Evolutionary conservation across 495 filamentous ascomycete genomes (phyloP), one percentile per base, ranked within the genome.

Genomic region (Penicillium tannophilum): DNA sequence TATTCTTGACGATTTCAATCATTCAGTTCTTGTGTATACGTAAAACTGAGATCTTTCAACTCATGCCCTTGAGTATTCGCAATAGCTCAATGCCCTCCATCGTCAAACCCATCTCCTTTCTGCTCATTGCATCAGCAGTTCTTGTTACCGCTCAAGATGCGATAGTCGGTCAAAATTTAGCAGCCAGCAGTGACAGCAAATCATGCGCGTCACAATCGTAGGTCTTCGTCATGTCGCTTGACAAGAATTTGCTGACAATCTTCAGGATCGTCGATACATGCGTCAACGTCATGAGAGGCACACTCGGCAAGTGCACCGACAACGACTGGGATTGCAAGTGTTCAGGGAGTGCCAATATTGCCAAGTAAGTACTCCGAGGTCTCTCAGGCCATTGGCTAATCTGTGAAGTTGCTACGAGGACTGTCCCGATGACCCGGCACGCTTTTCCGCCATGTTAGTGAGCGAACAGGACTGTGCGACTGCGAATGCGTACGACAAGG

Each of bases 261-360:
- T 52, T 11, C 17, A 70, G 67, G 7, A 7, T 67, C 8, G 67
- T 70, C 26, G 60, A 67, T 23, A 26, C 41, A 55, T 70, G 67
- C 35, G 57, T 67, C 2, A 10, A 39, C 5, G 48, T 43, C 10
- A 67, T 70, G 67, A 56, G 60, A 31, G 31, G 24, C 1, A 42
- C 42, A 5, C 59, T 70, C 19, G 24, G 20, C 1, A 61, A 60
- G 20, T 70, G 67, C 23, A 10, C 55, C 6, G 4, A 36, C 0
- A 26, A 43, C 35, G 53, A 70, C 28, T 70, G 67, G 67, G 64
- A 70, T 23, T 70, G 67, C 61, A 70, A 70, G 35, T 70, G 67
- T 24, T 59, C 62, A 1, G 64, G 57, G 1, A 51, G 28, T 26
- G 67, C 67, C 19, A 70, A 70, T 28, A 62, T 70, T 24, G 62